A percentile compares a stretch with the other conserved stretches of the same genome.
Conservation (phyloP, 306 rosid species). For the Pterocarpus santalinus region DNA sequence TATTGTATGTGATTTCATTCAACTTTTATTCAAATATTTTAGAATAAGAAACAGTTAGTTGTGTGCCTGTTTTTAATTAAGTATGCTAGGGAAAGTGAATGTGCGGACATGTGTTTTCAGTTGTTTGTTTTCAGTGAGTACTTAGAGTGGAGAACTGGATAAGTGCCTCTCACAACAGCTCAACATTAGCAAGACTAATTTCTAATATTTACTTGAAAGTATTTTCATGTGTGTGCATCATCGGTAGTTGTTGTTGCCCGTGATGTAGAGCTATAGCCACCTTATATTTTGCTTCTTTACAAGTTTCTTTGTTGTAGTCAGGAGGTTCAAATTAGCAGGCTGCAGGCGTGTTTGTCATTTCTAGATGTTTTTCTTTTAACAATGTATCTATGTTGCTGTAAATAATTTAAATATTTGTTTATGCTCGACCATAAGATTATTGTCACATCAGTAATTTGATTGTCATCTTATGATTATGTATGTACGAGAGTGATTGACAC, state of each 20-base stretch:
- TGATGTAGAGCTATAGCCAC: neutral
- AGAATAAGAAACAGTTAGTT: neutral
- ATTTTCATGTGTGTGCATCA: neutral
- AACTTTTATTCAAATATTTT: neutral
- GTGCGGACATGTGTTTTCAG: neutral
- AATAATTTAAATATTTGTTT: neutral
- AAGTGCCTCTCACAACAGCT: too few species aligned
- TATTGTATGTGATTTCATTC: neutral
- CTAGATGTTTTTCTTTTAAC: neutral
- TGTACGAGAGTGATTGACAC: too few species aligned
- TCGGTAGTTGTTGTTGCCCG: neutral
- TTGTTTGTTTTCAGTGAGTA: neutral
- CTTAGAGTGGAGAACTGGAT: neutral
- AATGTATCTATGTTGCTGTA: neutral
- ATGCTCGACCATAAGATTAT: neutral
- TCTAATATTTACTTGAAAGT: too few species aligned
- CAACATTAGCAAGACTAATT: neutral
- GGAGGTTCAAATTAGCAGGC: neutral
- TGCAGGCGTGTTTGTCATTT: too few species aligned
- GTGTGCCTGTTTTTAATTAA: neutral
- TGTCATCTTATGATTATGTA: too few species aligned
- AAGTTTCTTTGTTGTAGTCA: conserved; percentile 16
- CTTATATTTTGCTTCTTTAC: neutral
- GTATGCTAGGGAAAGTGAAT: neutral
- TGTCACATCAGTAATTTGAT: neutral